These are phyloP conservation scores for Penicillium simplicissimum DNA, from an alignment of 495 filamentous ascomycete genomes.

Conservation along the genomic window DNA sequence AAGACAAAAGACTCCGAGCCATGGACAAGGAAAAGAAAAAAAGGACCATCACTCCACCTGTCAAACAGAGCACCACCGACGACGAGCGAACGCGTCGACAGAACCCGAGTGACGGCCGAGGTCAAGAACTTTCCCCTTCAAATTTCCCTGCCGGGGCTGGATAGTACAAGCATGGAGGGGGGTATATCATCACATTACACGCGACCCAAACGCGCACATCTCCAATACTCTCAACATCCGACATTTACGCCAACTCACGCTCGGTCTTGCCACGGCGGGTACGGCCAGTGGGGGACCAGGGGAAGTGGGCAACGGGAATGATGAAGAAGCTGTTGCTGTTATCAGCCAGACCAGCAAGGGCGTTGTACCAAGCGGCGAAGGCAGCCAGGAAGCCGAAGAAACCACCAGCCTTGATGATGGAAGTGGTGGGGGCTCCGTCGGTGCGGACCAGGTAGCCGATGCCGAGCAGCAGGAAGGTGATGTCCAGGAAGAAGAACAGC, in stretches of 20 bases:
- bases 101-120: background rate
- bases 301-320: conserved; percentile 93
- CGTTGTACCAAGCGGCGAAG: conserved; percentile 96
- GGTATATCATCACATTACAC: conserved; percentile 40
- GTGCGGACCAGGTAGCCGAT: conserved; percentile 64
- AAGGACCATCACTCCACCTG: background rate
- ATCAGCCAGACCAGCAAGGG: conserved; percentile 91
- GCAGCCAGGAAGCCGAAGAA: conserved; percentile 86
- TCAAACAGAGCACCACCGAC: conserved; percentile 3
- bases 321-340: conserved; percentile 91
- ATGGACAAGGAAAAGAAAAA: conserved; percentile 4
- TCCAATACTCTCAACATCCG: background rate
- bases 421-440: conserved; percentile 41
- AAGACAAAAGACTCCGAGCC: conserved; percentile 4
- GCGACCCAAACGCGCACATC: conserved; percentile 12
- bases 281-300: conserved; percentile 88
- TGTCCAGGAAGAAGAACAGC: conserved; percentile 90
- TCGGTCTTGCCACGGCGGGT: conserved; percentile 53
- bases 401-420: conserved; percentile 76
- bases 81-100: conserved; percentile 14
- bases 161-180: conserved; percentile 35
- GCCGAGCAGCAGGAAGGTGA: conserved; percentile 88
- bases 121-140: background rate
- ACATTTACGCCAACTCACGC: conserved; percentile 39
- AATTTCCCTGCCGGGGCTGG: conserved; percentile 2